Evolutionary conservation across 108 stramenopile genomes (phyloP), one percentile per base, ranked within the genome.

Genomic region (Licmophora abbreviata): DNA sequence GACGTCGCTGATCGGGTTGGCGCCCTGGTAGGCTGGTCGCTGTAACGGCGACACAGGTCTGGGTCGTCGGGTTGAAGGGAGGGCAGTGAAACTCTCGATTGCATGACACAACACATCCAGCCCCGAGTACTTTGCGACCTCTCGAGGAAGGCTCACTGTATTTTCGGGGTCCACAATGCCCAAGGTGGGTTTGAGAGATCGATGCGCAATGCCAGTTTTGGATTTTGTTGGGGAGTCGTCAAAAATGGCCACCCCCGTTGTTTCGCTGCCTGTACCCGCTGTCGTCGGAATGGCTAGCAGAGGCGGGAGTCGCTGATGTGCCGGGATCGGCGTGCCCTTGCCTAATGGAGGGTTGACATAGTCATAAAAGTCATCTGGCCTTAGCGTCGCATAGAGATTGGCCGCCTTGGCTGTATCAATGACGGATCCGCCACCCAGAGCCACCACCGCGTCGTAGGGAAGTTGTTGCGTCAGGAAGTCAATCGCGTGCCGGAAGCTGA

Each of bases 321-420:
- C 56, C 26, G 72, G 73, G 21, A 64, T 50, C 17, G 68, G 73
- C 3, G 70, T 17, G 10, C 73, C 73, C 31, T 55, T 65, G 18
- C 73, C 73, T 21, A 75, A 30, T 10, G 73, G 73, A 10, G 73
- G 68, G 41, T 75, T 75, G 60, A 75, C 73, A 51, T 75, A 75
- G 53, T 69, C 73, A 44, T 66, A 75, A 41, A 75, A 75, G 29
- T 70, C 68, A 20, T 51, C 50, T 8, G 58, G 59, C 17, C 58
- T 58, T 51, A 57, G 48, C 21, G 52, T 55, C 0, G 69, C 60
- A 23, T 75, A 75, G 7, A 75, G 49, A 43, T 75, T 74, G 41
- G 73, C 73, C 18, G 70, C 73, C 50, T 81, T 81, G 60, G 79
- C 79, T 4, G 79, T 73, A 41, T 81, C 79, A 30, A 81, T 81